Evolutionary conservation across 768 basidiomycete genomes (phyloP).

Genomic region (Boletus reticuloceps): DNA sequence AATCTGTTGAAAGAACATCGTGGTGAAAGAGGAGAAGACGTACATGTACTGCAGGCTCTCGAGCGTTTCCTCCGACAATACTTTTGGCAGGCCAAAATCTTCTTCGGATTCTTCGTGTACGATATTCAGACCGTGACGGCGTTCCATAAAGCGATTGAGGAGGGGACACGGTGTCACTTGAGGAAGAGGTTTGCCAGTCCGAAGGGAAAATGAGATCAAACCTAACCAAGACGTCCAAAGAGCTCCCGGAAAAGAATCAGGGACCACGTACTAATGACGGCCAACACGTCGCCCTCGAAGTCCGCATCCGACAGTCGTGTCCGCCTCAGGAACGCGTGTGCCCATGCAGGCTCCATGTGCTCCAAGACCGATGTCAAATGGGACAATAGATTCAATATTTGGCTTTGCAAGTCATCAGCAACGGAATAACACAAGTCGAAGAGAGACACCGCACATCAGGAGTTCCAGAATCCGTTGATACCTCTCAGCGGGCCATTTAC

Average conservation of each 20-base stretch:
- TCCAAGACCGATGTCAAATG: conserved; percentile 73
- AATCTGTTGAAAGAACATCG: neutral
- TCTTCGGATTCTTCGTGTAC: conserved; percentile 71
- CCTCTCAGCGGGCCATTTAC: conserved; percentile 76
- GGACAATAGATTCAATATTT: conserved; percentile 66
- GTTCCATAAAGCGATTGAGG: conserved; percentile 43
- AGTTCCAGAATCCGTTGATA: conserved; percentile 68
- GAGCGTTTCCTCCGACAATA: conserved; percentile 69
- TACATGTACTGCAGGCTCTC: conserved; percentile 78
- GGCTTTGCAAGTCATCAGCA: conserved; percentile 36
- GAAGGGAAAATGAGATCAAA: conserved; percentile 73
- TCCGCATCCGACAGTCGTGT: conserved; percentile 74
- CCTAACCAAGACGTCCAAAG: conserved; percentile 35
- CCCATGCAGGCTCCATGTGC: conserved; percentile 75
- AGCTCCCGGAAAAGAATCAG: neutral
- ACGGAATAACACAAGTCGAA: neutral
- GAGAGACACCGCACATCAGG: conserved; percentile 51
- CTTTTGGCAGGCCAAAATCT: conserved; percentile 69
- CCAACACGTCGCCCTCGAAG: conserved; percentile 83
- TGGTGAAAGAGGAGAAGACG: conserved; percentile 24
- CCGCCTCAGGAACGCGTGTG: conserved; percentile 68
- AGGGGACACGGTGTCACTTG: conserved; percentile 83
- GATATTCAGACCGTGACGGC: conserved; percentile 62
- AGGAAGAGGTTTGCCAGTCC: conserved; percentile 72
- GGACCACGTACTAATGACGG: conserved; percentile 63